Base-by-base conservation (phyloP, 306 rosid genomes). In the Acacia melanoxylon region DNA sequence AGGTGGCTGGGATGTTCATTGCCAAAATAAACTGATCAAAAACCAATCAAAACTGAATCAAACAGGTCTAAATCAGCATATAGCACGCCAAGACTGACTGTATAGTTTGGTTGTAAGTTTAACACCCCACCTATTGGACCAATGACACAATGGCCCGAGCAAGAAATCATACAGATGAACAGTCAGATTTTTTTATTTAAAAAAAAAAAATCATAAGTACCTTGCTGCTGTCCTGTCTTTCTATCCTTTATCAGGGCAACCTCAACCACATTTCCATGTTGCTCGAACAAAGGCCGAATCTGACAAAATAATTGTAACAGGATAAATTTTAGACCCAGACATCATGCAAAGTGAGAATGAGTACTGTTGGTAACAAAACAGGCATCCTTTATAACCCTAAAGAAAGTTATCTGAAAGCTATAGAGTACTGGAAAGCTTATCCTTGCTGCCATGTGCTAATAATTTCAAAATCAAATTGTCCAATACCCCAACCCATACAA, bases 141-240 rank as follows among this genome's bases (percentile, higher is more conserved):
- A 63, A 25, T 27, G 68, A 24, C 37, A 7, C 8, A 13, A 25
- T 61, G 37, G 15, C 68, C 17, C 15, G 10, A 15, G 41, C 40
- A 58, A 22, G 65, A 58, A 61, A 25, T 61, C 67, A 61, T 79
- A 78, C 72, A 69, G 83, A 90, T 83, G 84, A 81, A 77, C 63
- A 76, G 86, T 78, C 83, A 69, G 80, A 82, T 81, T 76, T 78
- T 2, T 20, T 7, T 8, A 8, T 8, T n/a, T n/a, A n/a, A 7
- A 20, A 20, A 49, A 51, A 86, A 27, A 77, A 76, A 77, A 6
- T 22, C 78, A 78, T 24, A 76, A 84, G 80, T 90, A 95, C 99
- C 99, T 89, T 92, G 98, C 85, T 93, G 96, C 46, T 89, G 98
- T 86, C 99, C 99, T 33, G 99, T 95, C 86, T 86, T 93, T 90